Conservation (phyloP, 78 protist species). For the Chrysochromulina tobinii region DNA sequence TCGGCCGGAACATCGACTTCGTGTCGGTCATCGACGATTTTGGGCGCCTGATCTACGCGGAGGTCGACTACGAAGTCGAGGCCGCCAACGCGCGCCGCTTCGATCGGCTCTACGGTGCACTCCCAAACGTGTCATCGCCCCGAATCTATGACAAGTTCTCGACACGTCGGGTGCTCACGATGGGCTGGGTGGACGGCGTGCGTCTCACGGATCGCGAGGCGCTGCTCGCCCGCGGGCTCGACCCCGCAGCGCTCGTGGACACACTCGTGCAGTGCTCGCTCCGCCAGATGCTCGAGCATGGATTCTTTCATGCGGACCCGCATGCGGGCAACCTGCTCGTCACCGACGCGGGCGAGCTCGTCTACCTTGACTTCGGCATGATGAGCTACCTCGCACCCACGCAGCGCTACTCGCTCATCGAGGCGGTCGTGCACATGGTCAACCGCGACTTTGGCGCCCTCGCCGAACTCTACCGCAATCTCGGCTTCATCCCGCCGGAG, state of each 20-base stretch:
- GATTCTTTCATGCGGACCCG: conserved; percentile 28
- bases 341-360: background rate
- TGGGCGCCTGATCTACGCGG: conserved; percentile 10
- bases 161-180: background rate
- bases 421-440: conserved; percentile 37
- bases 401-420: background rate
- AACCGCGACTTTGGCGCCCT: conserved; percentile 26
- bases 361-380: conserved; percentile 20
- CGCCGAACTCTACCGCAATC: background rate
- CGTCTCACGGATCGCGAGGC: background rate
- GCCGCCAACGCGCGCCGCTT: background rate
- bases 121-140: background rate
- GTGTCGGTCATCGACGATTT: background rate
- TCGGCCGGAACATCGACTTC: conserved; percentile 20
- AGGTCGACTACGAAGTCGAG: background rate
- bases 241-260: background rate
- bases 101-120: background rate
- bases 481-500: background rate
- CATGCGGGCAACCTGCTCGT: conserved; percentile 28
- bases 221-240: background rate
- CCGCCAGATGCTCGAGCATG: conserved; percentile 16
- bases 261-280: conserved; percentile 32
- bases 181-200: conserved; percentile 8
- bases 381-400: background rate
- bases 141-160: background rate